Evolutionary conservation across 2,329 filamentous ascomycete genomes (phyloP).

Genomic region (Paecilomyces variotii): DNA sequence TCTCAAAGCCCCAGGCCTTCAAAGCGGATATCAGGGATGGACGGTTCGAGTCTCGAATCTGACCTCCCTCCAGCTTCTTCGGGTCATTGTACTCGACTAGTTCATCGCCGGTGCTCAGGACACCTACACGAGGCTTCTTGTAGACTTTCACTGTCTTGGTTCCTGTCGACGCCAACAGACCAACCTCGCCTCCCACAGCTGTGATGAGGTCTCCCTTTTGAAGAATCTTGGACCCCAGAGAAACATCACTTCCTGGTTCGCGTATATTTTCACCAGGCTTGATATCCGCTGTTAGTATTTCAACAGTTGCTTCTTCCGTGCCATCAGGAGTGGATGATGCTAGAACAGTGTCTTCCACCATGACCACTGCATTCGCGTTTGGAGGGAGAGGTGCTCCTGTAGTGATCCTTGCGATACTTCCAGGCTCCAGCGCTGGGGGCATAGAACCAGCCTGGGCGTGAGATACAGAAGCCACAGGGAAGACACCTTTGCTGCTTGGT

Average conservation of each 20-base stretch:
- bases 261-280: constrained; percentile 78
- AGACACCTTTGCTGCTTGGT: constrained; percentile 62
- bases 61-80: constrained; percentile 60
- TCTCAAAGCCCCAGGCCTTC: constrained; percentile 64
- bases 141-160: constrained; percentile 63
- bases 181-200: constrained; percentile 81
- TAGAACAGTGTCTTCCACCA: constrained; percentile 89
- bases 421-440: constrained; percentile 54
- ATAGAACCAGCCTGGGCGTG: constrained; percentile 70
- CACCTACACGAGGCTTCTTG: constrained; percentile 68
- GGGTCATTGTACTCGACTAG: constrained; percentile 65
- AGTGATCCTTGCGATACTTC: constrained; percentile 81
- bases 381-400: constrained; percentile 86
- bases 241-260: constrained; percentile 82
- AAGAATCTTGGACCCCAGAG: constrained; percentile 61
- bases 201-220: constrained; percentile 74
- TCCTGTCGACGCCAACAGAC: constrained; percentile 79
- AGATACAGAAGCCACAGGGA: constrained; percentile 78
- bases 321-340: constrained; percentile 69
- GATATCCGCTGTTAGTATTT: constrained; percentile 72
- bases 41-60: constrained; percentile 90
- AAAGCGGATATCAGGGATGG: constrained; percentile 77
- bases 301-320: constrained; percentile 76
- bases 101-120: constrained; percentile 92
- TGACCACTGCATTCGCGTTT: constrained; percentile 84